These are phyloP conservation scores for Lagenaria siceraria DNA, from an alignment of 306 rosid species.

Conservation along the genomic window DNA sequence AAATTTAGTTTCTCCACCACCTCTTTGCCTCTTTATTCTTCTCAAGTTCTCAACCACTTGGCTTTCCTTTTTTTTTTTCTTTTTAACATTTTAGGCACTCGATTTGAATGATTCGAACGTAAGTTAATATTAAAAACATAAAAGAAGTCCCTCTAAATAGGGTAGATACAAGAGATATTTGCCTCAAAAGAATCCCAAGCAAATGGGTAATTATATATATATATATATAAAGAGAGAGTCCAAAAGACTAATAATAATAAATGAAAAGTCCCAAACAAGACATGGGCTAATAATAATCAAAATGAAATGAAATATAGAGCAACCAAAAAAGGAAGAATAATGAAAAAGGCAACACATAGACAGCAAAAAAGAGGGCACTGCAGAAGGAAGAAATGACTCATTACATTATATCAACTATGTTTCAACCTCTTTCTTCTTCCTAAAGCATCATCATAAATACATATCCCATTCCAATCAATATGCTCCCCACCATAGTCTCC, in stretches of 20 bases:
- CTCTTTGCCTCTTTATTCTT: too few species aligned
- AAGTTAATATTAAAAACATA: too few species aligned
- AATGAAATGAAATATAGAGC: not conserved
- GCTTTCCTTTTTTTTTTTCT: too few species aligned
- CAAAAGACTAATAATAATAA: not conserved
- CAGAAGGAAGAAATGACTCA: not conserved
- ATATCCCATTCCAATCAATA: constrained; percentile 36
- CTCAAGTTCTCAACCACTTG: too few species aligned
- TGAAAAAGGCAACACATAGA: not conserved
- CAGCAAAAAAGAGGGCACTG: not conserved
- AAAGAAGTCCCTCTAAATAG: not conserved
- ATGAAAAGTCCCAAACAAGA: constrained; percentile 5
- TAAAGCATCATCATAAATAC: constrained; percentile 35
- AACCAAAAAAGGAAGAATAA: not conserved
- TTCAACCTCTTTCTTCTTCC: not conserved
- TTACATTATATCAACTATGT: not conserved
- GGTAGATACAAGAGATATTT: not conserved
- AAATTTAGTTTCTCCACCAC: not conserved
- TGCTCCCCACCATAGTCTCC: constrained; percentile 50
- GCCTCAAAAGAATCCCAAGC: constrained; percentile 9
- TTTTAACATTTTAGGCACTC: not conserved
- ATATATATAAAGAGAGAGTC: not conserved
- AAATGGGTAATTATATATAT: not conserved
- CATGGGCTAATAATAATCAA: constrained; percentile 1
- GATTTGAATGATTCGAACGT: not conserved